phyloP scores from a whole-genome alignment of 495 filamentous ascomycete species.

The Penicillium parvum region DNA sequence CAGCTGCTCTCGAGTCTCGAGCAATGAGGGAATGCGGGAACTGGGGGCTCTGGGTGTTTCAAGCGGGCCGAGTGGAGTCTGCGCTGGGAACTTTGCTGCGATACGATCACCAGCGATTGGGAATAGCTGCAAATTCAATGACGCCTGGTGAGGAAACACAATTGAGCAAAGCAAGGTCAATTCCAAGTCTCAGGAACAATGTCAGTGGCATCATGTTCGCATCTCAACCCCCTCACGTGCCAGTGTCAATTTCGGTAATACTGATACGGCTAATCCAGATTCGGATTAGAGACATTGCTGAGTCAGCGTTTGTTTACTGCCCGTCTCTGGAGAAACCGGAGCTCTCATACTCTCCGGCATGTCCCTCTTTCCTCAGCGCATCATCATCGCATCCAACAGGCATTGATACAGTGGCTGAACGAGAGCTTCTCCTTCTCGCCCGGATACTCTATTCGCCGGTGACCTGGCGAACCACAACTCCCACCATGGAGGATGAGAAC shows the following conservation, averaged over 20 bases:
- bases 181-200: too few species aligned
- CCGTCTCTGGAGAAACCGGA: constrained; percentile 40
- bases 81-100: constrained; percentile 9
- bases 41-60: constrained; percentile 26
- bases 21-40: constrained; percentile 24
- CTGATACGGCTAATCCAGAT: constrained; percentile 13
- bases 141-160: background rate
- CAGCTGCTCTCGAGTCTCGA: constrained; percentile 13
- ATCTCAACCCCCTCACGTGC: constrained; percentile 15
- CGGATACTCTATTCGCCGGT: constrained; percentile 27
- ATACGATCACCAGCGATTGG: background rate
- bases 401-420: constrained; percentile 22
- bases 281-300: constrained; percentile 16
- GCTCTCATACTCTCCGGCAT: constrained; percentile 12
- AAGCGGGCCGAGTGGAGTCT: constrained; percentile 29
- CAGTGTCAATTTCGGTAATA: constrained; percentile 1
- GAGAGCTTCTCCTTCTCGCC: constrained; percentile 20
- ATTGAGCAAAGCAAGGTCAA: background rate
- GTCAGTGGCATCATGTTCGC: too few species aligned
- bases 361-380: background rate
- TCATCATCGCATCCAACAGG: background rate
- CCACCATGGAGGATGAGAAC: constrained; percentile 37
- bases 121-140: background rate
- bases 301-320: constrained; percentile 40
- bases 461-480: constrained; percentile 21